Evolutionary conservation across 2,329 filamentous ascomycete species (phyloP).

Genomic region (Cytospora leucostoma): DNA sequence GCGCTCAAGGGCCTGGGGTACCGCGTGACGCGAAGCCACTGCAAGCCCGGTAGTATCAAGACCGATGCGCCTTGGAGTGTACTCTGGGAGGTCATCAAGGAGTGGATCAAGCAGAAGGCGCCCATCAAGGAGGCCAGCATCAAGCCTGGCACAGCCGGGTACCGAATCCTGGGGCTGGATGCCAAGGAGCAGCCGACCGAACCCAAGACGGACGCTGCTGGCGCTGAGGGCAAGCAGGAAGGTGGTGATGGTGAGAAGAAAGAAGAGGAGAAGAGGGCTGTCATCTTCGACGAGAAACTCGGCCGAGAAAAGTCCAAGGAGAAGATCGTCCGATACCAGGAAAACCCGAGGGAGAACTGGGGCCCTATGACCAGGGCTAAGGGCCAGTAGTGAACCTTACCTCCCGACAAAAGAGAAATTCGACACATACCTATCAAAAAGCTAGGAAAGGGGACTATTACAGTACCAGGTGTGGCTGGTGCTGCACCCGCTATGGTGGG

Average conservation of each 20-base stretch:
- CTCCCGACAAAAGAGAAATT: neutral
- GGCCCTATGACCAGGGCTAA: conserved; percentile 72
- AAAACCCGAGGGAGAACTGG: conserved; percentile 91
- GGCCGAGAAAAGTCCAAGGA: conserved; percentile 68
- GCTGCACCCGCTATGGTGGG: neutral
- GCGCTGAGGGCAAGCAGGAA: conserved; percentile 28
- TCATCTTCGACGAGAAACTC: conserved; percentile 75
- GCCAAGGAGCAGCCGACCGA: conserved; percentile 40
- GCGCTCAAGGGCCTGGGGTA: conserved; percentile 82
- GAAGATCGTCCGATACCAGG: conserved; percentile 81
- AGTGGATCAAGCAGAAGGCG: conserved; percentile 81
- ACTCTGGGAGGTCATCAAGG: conserved; percentile 90
- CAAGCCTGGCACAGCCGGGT: conserved; percentile 70
- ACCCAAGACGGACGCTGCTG: conserved; percentile 35
- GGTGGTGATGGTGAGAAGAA: conserved; percentile 31
- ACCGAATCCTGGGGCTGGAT: conserved; percentile 61
- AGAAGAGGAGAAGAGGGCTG: conserved; percentile 41
- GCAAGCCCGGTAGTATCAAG: conserved; percentile 86
- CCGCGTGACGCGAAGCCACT: conserved; percentile 80
- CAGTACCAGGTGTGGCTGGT: neutral
- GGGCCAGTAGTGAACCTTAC: conserved; percentile 32
- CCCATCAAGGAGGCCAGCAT: conserved; percentile 75
- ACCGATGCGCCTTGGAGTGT: conserved; percentile 89
- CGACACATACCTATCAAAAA: neutral
- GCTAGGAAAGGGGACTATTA: neutral